These are phyloP conservation scores for Aureobasidium sp. DNA, from an alignment of 2,329 filamentous ascomycete species.

Conservation along the genomic window DNA sequence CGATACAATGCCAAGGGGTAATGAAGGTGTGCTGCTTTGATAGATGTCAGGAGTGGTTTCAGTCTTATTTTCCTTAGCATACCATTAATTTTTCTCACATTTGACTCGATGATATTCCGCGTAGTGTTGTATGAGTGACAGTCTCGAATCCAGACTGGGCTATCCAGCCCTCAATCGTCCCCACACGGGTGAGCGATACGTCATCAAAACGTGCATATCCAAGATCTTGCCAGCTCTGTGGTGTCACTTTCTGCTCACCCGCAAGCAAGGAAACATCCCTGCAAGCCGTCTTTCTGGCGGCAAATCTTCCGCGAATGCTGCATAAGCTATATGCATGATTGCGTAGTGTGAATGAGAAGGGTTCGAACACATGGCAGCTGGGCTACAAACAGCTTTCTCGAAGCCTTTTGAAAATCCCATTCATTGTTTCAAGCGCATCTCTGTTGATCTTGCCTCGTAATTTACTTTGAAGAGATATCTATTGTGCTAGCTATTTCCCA, in stretches of 20 bases:
- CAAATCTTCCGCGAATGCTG: not conserved
- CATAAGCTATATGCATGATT: conserved; percentile 6
- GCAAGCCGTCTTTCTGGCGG: conserved; percentile 1
- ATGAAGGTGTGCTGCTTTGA: not conserved
- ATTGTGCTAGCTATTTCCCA: not conserved
- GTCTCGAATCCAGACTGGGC: not conserved
- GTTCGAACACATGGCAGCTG: not conserved
- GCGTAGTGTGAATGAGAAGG: not conserved
- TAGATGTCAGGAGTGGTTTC: not conserved
- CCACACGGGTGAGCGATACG: conserved; percentile 1
- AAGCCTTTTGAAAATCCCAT: not conserved
- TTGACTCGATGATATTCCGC: not conserved
- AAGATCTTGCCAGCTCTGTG: not conserved
- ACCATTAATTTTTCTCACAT: not conserved
- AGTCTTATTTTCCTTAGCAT: not conserved
- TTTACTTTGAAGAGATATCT: not conserved
- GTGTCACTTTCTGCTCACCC: not conserved
- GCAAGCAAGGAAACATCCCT: conserved; percentile 9
- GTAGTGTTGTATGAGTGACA: not conserved
- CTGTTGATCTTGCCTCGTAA: not conserved
- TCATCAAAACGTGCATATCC: not conserved
- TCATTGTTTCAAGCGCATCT: not conserved
- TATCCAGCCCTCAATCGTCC: not conserved
- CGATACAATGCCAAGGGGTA: conserved; percentile 53
- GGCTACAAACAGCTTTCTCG: not conserved